phyloP scores from a whole-genome alignment of 768 basidiomycete species.

The Polyporus arcularius region DNA sequence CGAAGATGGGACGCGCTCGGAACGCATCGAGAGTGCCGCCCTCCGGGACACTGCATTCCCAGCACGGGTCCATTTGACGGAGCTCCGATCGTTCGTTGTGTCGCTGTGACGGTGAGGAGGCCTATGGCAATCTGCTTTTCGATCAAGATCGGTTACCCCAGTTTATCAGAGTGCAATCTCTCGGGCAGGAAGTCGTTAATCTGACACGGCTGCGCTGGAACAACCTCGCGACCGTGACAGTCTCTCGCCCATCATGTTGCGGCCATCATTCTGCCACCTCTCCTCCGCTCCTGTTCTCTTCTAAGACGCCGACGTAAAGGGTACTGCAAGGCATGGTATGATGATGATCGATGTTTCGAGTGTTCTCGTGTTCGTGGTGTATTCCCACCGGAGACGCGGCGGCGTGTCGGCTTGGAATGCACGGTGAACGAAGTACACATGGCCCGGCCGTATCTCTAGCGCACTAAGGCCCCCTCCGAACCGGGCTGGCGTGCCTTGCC shows the following conservation, averaged over 20 bases:
- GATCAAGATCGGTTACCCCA: background rate
- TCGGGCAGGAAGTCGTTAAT: background rate
- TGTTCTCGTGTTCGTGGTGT: background rate
- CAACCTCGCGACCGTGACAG: no score
- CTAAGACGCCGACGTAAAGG: background rate
- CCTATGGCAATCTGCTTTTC: background rate
- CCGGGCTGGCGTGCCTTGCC: constrained; percentile 3
- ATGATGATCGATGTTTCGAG: background rate
- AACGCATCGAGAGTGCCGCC: background rate
- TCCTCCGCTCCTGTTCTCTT: background rate
- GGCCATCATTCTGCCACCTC: no score
- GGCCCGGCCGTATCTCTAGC: no score
- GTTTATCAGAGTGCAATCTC: background rate
- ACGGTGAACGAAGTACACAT: background rate
- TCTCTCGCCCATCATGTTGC: no score
- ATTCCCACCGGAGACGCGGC: no score
- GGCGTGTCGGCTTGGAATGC: no score
- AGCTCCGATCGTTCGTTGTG: background rate
- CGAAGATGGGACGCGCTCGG: background rate
- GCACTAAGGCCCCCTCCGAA: background rate
- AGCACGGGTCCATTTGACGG: background rate
- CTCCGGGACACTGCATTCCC: background rate
- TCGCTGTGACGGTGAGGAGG: background rate
- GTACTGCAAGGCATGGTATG: background rate
- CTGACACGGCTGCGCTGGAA: background rate